phyloP scores from a whole-genome alignment of 257 asterid genomes.

The Eucommia ulmoides region DNA sequence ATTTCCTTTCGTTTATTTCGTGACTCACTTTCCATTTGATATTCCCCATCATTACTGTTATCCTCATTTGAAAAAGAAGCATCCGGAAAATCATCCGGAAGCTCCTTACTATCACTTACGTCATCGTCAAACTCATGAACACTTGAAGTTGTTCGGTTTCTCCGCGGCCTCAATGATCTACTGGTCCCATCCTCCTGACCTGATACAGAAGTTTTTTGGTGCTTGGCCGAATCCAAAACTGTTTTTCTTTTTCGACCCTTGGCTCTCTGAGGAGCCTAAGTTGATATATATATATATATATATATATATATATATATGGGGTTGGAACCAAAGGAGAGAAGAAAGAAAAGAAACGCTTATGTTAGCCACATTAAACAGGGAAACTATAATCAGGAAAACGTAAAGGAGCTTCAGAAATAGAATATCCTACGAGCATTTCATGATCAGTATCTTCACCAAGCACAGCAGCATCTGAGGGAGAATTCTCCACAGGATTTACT shows the following conservation, averaged over 20 bases:
- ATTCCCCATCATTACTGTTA: slow-evolving; percentile 20
- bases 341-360: neutral
- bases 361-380: slow-evolving; percentile 6
- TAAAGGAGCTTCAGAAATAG: slow-evolving; percentile 3
- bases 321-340: too few species aligned
- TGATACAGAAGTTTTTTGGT: slow-evolving; percentile 23
- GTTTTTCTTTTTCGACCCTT: slow-evolving; percentile 18
- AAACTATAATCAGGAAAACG: neutral
- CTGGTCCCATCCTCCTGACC: slow-evolving; percentile 26
- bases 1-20: slow-evolving; percentile 24
- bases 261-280: slow-evolving; percentile 50
- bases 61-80: slow-evolving; percentile 28
- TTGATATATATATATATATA: neutral
- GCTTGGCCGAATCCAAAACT: slow-evolving; percentile 21
- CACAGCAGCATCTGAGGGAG: slow-evolving; percentile 23
- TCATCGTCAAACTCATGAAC: slow-evolving; percentile 39
- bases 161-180: slow-evolving; percentile 36
- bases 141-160: slow-evolving; percentile 16
- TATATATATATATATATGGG: slow-evolving; percentile 4
- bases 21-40: slow-evolving; percentile 31
- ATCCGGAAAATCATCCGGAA: slow-evolving; percentile 20
- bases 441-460: slow-evolving; percentile 16
- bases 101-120: slow-evolving; percentile 18
- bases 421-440: slow-evolving; percentile 33
- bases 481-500: slow-evolving; percentile 17